A percentile compares a stretch with the other conserved stretches of the same genome.
Conservation (phyloP, 2,329 filamentous ascomycete species). For the Coniella lustricola region DNA sequence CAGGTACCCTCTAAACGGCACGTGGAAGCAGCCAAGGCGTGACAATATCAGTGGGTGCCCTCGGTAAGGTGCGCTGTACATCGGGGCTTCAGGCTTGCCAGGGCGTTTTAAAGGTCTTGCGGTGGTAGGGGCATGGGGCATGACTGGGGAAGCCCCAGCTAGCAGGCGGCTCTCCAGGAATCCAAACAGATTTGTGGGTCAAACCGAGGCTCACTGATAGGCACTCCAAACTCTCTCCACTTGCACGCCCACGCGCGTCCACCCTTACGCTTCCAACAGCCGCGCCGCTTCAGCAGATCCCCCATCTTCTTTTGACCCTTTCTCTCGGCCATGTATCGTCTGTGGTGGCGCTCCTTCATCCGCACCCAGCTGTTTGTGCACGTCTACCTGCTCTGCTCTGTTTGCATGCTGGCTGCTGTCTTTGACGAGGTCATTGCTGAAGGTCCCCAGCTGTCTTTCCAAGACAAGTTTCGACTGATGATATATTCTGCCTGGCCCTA, state of each 20-base stretch:
- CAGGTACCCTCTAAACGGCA: too few relatives aligned
- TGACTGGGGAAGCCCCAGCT: neutral
- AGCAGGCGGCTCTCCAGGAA: neutral
- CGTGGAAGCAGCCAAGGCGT: too few relatives aligned
- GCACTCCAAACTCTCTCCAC: neutral
- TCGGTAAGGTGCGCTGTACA: too few relatives aligned
- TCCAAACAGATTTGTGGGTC: neutral
- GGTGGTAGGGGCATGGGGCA: too few relatives aligned
- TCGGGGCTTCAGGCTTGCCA: too few relatives aligned
- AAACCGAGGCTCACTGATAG: neutral
- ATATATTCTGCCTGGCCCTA: too few relatives aligned
- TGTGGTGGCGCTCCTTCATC: conserved; percentile 2
- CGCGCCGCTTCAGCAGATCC: neutral
- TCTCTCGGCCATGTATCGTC: conserved; percentile 1
- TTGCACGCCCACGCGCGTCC: too few relatives aligned
- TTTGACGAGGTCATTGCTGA: conserved; percentile 6
- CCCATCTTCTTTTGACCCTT: neutral
- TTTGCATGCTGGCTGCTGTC: conserved; percentile 9
- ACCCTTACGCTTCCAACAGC: too few relatives aligned
- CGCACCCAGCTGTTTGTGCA: conserved; percentile 4
- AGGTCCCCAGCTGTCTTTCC: neutral
- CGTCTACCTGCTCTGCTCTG: conserved; percentile 9
- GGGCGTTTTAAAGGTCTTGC: too few relatives aligned
- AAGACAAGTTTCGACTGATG: neutral
- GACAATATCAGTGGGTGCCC: too few relatives aligned